phyloP scores from a whole-genome alignment of 257 asterid genomes.

The Scutellaria barbata region DNA sequence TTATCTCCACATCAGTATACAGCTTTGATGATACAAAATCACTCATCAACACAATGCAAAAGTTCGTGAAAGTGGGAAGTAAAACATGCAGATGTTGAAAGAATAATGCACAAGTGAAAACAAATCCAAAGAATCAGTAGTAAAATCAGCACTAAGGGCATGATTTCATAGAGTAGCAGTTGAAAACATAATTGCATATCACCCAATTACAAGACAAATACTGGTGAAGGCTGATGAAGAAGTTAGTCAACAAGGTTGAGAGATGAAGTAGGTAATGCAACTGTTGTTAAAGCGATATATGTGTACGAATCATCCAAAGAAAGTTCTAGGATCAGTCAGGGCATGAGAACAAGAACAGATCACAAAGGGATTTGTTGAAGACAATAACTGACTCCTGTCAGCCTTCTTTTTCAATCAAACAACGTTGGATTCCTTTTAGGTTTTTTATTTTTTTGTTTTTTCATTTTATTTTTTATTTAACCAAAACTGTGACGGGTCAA shows the following conservation, averaged over 20 bases:
- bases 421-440: neutral
- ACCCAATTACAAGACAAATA: neutral
- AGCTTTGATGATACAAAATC: neutral
- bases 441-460: neutral
- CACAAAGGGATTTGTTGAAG: neutral
- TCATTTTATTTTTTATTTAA: no score
- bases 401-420: neutral
- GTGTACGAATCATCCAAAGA: constrained; percentile 1
- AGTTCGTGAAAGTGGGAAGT: neutral
- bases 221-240: neutral
- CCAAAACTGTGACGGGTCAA: no score
- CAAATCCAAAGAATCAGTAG: neutral
- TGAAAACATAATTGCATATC: neutral
- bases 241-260: constrained; percentile 7
- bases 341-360: constrained; percentile 5
- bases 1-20: neutral
- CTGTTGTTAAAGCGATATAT: neutral
- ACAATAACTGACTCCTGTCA: neutral
- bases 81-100: neutral
- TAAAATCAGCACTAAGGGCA: neutral
- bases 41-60: neutral
- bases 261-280: neutral
- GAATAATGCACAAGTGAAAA: neutral
- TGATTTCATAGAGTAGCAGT: neutral
- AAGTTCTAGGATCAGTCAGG: neutral